Percentiles rank a stretch among this genome's conserved stretches.
Conservation (phyloP, 2,329 filamentous ascomycete species). For the Cordyceps tenuipes region DNA sequence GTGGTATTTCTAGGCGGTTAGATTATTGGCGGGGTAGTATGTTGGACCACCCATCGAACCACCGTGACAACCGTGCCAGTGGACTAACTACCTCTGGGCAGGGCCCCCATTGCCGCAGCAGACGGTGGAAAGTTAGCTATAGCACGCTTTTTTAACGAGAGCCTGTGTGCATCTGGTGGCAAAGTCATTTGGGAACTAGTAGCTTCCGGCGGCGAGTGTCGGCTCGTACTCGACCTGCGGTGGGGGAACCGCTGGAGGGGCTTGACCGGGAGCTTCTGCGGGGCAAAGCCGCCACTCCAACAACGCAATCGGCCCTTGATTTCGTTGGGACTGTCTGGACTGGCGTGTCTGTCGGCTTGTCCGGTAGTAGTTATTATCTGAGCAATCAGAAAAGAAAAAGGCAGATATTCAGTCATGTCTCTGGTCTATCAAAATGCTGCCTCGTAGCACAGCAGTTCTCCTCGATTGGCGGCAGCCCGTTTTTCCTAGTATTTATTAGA, state of each 20-base stretch:
- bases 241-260: neutral
- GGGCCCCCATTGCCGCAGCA: neutral
- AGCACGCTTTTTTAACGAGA: neutral
- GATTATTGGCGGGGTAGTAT: neutral
- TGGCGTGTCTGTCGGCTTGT: neutral
- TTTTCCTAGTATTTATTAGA: too few species aligned
- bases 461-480: neutral
- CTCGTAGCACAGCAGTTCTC: neutral
- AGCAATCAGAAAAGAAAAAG: neutral
- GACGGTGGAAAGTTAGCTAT: too few species aligned
- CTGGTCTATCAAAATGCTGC: neutral
- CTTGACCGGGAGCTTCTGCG: neutral
- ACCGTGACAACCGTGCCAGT: neutral
- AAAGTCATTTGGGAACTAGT: neutral
- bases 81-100: too few species aligned
- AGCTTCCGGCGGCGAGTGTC: too few species aligned
- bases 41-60: neutral
- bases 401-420: neutral
- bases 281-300: neutral
- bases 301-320: slow-evolving; percentile 3
- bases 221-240: too few species aligned
- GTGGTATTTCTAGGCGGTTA: neutral
- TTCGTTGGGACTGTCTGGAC: neutral
- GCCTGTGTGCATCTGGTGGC: neutral
- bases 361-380: neutral